Conservation (phyloP, 257 asterid species). For the Nemophila menziesii region DNA sequence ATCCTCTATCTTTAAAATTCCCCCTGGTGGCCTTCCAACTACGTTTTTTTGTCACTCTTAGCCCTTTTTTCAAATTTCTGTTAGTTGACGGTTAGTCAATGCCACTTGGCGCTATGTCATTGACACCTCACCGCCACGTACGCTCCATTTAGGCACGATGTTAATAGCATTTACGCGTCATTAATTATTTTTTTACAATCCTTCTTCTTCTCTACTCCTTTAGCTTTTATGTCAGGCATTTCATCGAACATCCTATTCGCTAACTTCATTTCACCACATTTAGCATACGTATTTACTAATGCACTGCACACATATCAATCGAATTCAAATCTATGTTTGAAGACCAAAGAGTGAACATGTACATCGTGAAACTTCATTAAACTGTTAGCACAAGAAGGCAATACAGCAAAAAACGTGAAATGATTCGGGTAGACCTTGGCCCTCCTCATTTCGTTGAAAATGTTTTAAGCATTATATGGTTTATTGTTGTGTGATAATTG, state of each 20-base stretch:
- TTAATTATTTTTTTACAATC: too few relatives aligned
- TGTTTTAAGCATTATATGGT: constrained; percentile 22
- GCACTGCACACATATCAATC: constrained; percentile 38
- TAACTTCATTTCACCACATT: constrained; percentile 15
- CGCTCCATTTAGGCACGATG: too few relatives aligned
- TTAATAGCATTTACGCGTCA: too few relatives aligned
- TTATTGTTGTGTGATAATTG: constrained; percentile 22
- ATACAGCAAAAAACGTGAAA: constrained; percentile 33
- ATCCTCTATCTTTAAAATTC: too few relatives aligned
- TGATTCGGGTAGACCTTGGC: constrained; percentile 27
- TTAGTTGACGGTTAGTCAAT: too few relatives aligned
- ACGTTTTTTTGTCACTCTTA: too few relatives aligned
- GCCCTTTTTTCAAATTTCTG: too few relatives aligned
- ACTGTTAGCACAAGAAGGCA: constrained; percentile 32
- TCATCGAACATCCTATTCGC: constrained; percentile 30
- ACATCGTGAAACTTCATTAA: constrained; percentile 14
- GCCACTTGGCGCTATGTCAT: too few relatives aligned
- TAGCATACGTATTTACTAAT: constrained; percentile 35
- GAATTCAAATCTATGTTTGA: constrained; percentile 24
- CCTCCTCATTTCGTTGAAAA: constrained; percentile 34
- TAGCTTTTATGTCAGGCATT: constrained; percentile 45
- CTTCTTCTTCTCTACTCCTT: too few relatives aligned
- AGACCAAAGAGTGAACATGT: constrained; percentile 34
- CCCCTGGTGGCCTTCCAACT: too few relatives aligned
- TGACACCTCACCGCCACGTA: too few relatives aligned